Conservation (phyloP, 73 alveolate species). For the Breviolum minutum region DNA sequence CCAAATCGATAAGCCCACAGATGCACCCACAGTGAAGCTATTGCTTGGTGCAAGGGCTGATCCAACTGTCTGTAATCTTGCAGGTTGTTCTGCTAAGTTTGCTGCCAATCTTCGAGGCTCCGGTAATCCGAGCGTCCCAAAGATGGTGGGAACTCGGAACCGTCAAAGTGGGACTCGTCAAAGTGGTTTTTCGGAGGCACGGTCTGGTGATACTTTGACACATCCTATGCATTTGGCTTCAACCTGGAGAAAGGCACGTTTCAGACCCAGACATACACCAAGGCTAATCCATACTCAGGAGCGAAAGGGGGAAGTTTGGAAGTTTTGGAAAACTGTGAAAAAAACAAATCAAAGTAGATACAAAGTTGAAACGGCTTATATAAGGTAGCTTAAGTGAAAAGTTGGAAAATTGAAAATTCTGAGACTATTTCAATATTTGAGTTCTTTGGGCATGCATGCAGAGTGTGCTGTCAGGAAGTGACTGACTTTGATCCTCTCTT, state of each 20-base stretch:
- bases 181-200: not conserved
- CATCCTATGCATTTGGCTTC: conserved; percentile 71
- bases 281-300: not conserved
- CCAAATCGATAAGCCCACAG: not conserved
- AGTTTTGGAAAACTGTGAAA: no score
- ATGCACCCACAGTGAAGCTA: not conserved
- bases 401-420: no score
- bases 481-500: conserved; percentile 61
- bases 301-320: not conserved
- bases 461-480: conserved; percentile 9
- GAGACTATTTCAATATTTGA: no score
- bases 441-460: no score
- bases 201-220: not conserved
- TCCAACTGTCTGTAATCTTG: not conserved
- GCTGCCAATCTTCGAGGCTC: not conserved
- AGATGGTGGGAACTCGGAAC: not conserved
- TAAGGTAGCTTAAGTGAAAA: no score
- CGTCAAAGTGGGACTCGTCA: not conserved
- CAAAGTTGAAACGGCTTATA: no score
- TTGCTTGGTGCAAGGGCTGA: conserved; percentile 60
- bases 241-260: conserved; percentile 51
- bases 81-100: conserved; percentile 9
- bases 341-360: no score
- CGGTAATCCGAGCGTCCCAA: not conserved
- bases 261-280: conserved; percentile 22